Percentiles rank a stretch among this genome's conserved stretches.
These are phyloP conservation scores for Saccharomycopsis amapae DNA, from an alignment of 805 yeast species.

Conservation along the genomic window DNA sequence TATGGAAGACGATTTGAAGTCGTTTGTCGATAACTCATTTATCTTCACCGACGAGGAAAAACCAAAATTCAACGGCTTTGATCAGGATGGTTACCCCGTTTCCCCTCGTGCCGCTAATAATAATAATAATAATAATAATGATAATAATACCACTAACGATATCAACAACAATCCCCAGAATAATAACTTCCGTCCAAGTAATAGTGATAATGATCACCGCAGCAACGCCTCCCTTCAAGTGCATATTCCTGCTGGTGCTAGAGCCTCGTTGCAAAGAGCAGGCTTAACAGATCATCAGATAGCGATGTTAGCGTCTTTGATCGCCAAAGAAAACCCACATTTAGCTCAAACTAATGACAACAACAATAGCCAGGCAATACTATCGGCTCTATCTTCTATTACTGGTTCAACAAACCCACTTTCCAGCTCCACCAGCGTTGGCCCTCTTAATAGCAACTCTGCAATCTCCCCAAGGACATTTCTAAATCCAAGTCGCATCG, in stretches of 20 bases:
- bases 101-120: constrained; percentile 1
- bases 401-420: no score
- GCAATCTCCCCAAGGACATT: no score
- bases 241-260: constrained; percentile 61
- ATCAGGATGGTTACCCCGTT: constrained; percentile 20
- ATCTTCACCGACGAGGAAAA: constrained; percentile 80
- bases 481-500: no score
- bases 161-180: background rate
- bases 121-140: constrained; percentile 11
- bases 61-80: constrained; percentile 32
- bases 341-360: background rate
- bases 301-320: constrained; percentile 47
- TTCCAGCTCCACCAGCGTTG: no score
- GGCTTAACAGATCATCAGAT: constrained; percentile 66
- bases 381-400: no score
- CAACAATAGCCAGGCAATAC: background rate
- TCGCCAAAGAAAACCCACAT: background rate
- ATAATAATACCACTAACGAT: constrained; percentile 16
- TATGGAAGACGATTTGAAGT: constrained; percentile 60
- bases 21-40: constrained; percentile 76
- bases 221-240: no score
- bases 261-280: constrained; percentile 51
- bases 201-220: background rate
- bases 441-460: no score
- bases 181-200: background rate